Evolutionary conservation across 305 asterid species (phyloP).

Genomic region (Fraxinus ornus): DNA sequence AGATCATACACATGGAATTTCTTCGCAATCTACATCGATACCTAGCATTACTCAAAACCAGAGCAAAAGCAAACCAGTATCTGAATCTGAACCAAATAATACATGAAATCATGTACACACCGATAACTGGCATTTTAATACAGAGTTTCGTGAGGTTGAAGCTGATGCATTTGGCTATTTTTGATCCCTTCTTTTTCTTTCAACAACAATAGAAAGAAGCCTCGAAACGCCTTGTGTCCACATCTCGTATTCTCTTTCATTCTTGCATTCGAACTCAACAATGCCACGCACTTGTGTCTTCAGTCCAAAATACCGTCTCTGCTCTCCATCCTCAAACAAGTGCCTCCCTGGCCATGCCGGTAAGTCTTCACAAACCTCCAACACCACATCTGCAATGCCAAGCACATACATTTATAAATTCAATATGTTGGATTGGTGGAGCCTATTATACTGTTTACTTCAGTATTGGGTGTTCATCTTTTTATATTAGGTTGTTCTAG

Average conservation of each 20-base stretch:
- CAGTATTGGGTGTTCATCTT: not conserved
- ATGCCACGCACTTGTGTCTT: constrained; percentile 77
- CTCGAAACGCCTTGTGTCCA: constrained; percentile 98
- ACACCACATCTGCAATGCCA: constrained; percentile 61
- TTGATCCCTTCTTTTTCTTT: constrained; percentile 52
- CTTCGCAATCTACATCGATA: not conserved
- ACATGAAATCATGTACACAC: constrained; percentile 3
- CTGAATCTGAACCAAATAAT: constrained; percentile 7
- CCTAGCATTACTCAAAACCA: not conserved
- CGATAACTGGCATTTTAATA: not conserved
- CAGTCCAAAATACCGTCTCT: constrained; percentile 82
- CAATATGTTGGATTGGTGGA: not conserved
- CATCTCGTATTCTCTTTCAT: constrained; percentile 81
- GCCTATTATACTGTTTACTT: not conserved
- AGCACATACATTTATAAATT: not conserved
- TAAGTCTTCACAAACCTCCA: constrained; percentile 68
- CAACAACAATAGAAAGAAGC: constrained; percentile 79
- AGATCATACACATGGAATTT: not conserved
- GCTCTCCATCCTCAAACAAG: constrained; percentile 85
- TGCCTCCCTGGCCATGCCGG: constrained; percentile 99
- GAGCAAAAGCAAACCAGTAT: not conserved
- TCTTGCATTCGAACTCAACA: constrained; percentile 90
- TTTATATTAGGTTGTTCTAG: not conserved
- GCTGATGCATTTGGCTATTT: constrained; percentile 20
- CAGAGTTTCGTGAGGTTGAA: constrained; percentile 7